Evolutionary conservation across 106 monocot genomes (phyloP).

Genomic region (Gastrodia elata): DNA sequence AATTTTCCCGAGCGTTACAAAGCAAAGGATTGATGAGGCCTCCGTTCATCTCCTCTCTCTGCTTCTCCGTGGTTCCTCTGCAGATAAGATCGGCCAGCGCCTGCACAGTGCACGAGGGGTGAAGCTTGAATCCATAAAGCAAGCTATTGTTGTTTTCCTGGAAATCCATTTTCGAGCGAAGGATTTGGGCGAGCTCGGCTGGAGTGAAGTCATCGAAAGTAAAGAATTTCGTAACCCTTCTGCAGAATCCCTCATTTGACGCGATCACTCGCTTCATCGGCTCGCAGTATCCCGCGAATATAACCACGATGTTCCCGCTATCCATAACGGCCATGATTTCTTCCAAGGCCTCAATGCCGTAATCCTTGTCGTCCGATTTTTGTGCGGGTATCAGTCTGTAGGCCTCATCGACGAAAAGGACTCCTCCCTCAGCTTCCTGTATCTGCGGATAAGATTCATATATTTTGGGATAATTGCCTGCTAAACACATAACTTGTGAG

Average conservation of each 20-base stretch:
- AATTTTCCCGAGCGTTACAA: constrained; percentile 66
- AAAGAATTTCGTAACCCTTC: constrained; percentile 91
- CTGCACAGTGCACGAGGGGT: constrained; percentile 52
- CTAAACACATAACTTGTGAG: not conserved
- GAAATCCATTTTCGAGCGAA: constrained; percentile 63
- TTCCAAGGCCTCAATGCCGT: constrained; percentile 87
- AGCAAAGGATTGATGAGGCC: constrained; percentile 77
- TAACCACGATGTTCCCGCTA: constrained; percentile 66
- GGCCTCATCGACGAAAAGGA: constrained; percentile 93
- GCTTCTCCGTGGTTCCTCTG: constrained; percentile 38
- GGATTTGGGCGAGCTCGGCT: constrained; percentile 61
- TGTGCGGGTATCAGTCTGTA: constrained; percentile 92
- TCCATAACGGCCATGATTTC: constrained; percentile 99
- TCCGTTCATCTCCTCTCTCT: constrained; percentile 79
- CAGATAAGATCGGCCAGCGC: constrained; percentile 36
- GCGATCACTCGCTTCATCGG: constrained; percentile 88
- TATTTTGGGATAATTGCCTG: not conserved
- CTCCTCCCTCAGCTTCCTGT: constrained; percentile 88
- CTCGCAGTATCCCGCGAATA: constrained; percentile 88
- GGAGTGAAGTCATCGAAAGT: constrained; percentile 71
- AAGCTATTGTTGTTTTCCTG: constrained; percentile 28
- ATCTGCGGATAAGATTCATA: constrained; percentile 32
- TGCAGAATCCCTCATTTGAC: constrained; percentile 87
- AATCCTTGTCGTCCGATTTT: constrained; percentile 90
- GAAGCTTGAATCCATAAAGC: constrained; percentile 79